Percentiles rank a stretch among this genome's conserved stretches.
phyloP scores from a whole-genome alignment of 2,329 filamentous ascomycete genomes.

The Talaromyces pinophilus region DNA sequence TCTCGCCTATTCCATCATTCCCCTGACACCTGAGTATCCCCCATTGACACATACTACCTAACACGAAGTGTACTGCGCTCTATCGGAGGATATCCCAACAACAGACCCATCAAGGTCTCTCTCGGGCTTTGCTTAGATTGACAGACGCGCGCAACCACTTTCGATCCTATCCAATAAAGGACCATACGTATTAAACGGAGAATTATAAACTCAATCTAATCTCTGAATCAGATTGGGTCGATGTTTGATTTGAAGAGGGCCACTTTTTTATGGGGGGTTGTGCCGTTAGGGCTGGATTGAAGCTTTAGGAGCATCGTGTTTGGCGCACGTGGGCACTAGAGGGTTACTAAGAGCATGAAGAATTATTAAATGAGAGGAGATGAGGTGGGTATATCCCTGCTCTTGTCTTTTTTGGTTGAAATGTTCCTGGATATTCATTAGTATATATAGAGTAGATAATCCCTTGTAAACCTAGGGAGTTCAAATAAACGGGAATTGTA shows the following conservation, averaged over 20 bases:
- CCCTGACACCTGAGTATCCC: background rate
- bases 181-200: background rate
- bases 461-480: too few species aligned
- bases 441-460: background rate
- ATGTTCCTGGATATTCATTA: background rate
- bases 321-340: slow-evolving; percentile 6
- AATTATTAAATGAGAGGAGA: background rate
- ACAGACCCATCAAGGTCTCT: too few species aligned
- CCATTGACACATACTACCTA: background rate
- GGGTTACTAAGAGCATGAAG: background rate
- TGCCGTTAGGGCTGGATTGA: background rate
- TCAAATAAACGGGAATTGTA: too few species aligned
- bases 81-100: too few species aligned
- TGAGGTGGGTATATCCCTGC: background rate
- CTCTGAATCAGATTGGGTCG: background rate
- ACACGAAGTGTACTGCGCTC: too few species aligned
- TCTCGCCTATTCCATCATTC: background rate
- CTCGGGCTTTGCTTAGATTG: background rate
- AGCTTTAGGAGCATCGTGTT: background rate
- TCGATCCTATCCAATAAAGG: background rate
- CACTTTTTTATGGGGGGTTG: background rate
- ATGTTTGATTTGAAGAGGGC: background rate
- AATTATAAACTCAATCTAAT: slow-evolving; percentile 2
- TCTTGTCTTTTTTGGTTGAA: background rate
- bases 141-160: background rate